A percentile compares a stretch with the other conserved stretches of the same genome.
These are phyloP conservation scores for Pythium rishiriense DNA, from an alignment of 352 stramenopile genomes.

Conservation along the genomic window DNA sequence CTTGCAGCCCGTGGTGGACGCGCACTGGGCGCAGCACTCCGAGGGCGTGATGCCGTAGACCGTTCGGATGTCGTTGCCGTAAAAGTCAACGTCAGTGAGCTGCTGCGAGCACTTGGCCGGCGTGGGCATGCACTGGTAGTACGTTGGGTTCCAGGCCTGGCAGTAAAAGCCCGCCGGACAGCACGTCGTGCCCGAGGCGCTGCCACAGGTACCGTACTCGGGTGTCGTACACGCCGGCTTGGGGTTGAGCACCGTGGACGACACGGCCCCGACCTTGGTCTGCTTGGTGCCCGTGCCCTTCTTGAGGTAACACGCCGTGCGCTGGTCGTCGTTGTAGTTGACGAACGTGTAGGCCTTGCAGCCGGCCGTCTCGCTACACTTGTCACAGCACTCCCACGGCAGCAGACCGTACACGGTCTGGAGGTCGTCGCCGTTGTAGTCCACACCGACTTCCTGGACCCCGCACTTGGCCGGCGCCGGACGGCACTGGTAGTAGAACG, in stretches of 20 bases:
- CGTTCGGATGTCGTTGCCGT: conserved; percentile 20
- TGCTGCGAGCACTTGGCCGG: conserved; percentile 28
- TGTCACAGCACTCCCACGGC: conserved; percentile 31
- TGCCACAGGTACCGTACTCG: conserved; percentile 12
- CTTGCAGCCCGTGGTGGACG: conserved; percentile 28
- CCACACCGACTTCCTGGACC: conserved; percentile 22
- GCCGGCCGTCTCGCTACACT: neutral
- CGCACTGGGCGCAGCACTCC: conserved; percentile 33
- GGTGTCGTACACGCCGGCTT: conserved; percentile 5
- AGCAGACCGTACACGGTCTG: conserved; percentile 29
- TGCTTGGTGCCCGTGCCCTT: conserved; percentile 16
- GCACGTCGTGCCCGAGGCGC: conserved; percentile 14
- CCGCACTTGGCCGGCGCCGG: conserved; percentile 28
- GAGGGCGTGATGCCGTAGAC: conserved; percentile 1
- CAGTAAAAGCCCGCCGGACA: conserved; percentile 30
- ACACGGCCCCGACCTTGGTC: conserved; percentile 20
- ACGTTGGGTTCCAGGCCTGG: conserved; percentile 27
- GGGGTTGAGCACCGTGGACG: conserved; percentile 17
- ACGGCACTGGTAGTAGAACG: conserved; percentile 62
- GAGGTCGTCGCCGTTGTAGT: conserved; percentile 30
- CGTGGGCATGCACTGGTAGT: conserved; percentile 16
- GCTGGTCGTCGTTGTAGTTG: conserved; percentile 1
- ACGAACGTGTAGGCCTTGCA: conserved; percentile 6
- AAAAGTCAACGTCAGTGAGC: conserved; percentile 28
- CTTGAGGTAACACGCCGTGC: conserved; percentile 8